Conservation (phyloP, 2,329 filamentous ascomycete species). For the Alternaria arbusti region DNA sequence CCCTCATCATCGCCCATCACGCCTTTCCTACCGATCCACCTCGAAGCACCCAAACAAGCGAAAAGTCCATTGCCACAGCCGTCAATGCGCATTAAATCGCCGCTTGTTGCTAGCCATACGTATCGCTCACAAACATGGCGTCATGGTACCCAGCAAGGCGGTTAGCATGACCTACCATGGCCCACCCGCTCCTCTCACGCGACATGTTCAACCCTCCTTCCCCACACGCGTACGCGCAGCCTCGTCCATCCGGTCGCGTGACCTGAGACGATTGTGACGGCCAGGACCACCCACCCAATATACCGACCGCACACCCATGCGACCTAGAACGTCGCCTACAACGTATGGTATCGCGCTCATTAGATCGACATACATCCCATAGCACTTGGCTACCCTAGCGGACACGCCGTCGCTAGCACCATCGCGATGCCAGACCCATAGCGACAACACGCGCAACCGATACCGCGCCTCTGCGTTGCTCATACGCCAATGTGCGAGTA, state of each 20-base stretch:
- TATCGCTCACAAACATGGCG: not conserved
- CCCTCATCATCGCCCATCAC: too few relatives aligned
- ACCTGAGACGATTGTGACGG: not conserved
- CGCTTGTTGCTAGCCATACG: not conserved
- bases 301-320: not conserved
- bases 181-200: not conserved
- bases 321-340: not conserved
- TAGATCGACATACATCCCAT: too few relatives aligned
- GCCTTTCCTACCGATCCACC: too few relatives aligned
- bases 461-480: not conserved
- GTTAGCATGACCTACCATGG: not conserved
- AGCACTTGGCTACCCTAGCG: not conserved
- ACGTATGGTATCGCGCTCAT: too few relatives aligned
- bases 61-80: not conserved
- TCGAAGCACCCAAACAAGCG: not conserved
- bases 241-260: not conserved
- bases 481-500: not conserved
- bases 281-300: not conserved
- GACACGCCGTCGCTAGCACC: not conserved
- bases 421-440: not conserved
- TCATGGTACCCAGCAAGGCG: not conserved
- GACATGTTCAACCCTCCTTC: not conserved
- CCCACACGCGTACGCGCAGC: not conserved
- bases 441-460: not conserved
- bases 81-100: not conserved